phyloP scores from a whole-genome alignment of 768 basidiomycete genomes.

The Kwoniella sp. region DNA sequence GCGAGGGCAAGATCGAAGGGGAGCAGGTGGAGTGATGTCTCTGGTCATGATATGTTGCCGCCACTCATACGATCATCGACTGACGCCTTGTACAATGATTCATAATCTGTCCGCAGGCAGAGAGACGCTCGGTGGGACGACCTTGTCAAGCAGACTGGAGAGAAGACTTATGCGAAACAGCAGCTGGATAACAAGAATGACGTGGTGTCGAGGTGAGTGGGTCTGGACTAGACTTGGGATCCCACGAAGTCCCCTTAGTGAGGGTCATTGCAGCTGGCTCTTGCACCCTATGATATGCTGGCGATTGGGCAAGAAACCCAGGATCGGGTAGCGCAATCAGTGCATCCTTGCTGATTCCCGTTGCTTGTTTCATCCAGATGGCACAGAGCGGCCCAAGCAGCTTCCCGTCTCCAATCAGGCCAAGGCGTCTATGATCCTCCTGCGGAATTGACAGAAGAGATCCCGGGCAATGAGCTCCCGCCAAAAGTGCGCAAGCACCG shows the following conservation, averaged over 20 bases:
- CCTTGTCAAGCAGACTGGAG: slow-evolving; percentile 31
- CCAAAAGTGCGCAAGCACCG: slow-evolving; percentile 11
- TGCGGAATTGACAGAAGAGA: slow-evolving; percentile 4
- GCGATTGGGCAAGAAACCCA: no score
- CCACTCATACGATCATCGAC: background rate
- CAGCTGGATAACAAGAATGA: slow-evolving; percentile 49
- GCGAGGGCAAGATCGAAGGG: no score
- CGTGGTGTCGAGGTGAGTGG: slow-evolving; percentile 36
- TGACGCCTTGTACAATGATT: background rate
- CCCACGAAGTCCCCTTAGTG: no score
- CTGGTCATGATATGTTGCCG: no score
- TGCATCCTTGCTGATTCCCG: no score
- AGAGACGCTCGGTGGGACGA: slow-evolving; percentile 46
- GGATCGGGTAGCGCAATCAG: no score
- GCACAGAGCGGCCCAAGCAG: slow-evolving; percentile 37
- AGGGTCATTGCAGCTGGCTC: background rate
- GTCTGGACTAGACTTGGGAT: no score
- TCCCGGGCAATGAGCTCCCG: background rate
- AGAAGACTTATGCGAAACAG: slow-evolving; percentile 25
- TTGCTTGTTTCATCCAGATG: slow-evolving; percentile 24
- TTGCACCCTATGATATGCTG: no score
- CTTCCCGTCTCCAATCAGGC: slow-evolving; percentile 34
- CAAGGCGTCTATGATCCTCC: slow-evolving; percentile 31
- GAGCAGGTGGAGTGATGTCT: background rate
- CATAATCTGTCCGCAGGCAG: slow-evolving; percentile 16